Evolutionary conservation across 768 basidiomycete genomes (phyloP).

Genomic region (Trametes gibbosa): DNA sequence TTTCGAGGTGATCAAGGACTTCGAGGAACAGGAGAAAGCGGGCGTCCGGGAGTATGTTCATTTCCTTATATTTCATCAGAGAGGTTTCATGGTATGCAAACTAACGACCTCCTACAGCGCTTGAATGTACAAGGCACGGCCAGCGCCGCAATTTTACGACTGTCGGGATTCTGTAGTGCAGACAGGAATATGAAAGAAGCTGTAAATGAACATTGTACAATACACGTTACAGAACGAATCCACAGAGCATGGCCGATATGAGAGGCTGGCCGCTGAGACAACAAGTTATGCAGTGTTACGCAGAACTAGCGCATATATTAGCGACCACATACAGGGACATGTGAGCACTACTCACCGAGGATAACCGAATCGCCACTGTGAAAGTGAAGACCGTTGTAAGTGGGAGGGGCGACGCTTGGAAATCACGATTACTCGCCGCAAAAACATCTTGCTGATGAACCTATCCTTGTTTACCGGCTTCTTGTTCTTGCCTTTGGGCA

Average conservation of each 20-base stretch:
- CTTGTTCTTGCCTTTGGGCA: slow-evolving; percentile 97
- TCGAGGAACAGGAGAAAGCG: slow-evolving; percentile 37
- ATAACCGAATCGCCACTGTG: slow-evolving; percentile 95
- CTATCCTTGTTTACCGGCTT: slow-evolving; percentile 99
- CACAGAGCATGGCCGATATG: slow-evolving; percentile 5
- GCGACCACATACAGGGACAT: slow-evolving; percentile 24
- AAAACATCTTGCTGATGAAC: slow-evolving; percentile 99
- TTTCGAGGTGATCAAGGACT: slow-evolving; percentile 48
- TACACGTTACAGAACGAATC: slow-evolving; percentile 14
- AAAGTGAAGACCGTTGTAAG: slow-evolving; percentile 15
- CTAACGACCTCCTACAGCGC: not conserved
- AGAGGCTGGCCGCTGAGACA: not conserved
- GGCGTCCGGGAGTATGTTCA: not conserved
- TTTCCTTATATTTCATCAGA: not conserved
- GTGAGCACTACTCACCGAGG: slow-evolving; percentile 63
- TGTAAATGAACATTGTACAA: slow-evolving; percentile 15
- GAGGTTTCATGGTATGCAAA: not conserved
- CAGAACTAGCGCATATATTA: slow-evolving; percentile 49
- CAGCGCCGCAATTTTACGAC: not conserved
- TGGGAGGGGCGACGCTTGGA: not conserved
- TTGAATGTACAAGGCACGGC: not conserved
- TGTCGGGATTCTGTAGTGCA: not conserved
- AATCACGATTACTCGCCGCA: slow-evolving; percentile 54
- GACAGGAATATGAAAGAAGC: not conserved
- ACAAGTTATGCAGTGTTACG: slow-evolving; percentile 39